These are phyloP conservation scores for Cyclospora cayetanensis DNA, from an alignment of 169 alveolate genomes.

Conservation along the genomic window DNA sequence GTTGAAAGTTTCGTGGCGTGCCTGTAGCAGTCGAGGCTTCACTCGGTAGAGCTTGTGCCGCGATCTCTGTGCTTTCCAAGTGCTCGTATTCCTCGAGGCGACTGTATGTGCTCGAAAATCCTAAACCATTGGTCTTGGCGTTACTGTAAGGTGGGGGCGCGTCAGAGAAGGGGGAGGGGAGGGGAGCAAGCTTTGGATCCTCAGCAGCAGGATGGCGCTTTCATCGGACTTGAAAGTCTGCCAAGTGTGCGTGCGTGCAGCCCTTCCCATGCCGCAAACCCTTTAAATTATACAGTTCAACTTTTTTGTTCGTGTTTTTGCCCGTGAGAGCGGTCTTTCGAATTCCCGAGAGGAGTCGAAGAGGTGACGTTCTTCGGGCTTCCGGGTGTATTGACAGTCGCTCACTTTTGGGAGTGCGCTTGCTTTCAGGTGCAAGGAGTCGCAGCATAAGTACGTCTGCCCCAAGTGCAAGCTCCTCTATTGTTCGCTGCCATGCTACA, in stretches of 20 bases:
- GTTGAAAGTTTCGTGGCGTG: too few species aligned
- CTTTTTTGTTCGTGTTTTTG: not conserved
- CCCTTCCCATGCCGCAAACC: not conserved
- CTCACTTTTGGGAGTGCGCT: too few species aligned
- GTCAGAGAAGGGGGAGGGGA: too few species aligned
- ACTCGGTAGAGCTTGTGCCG: too few species aligned
- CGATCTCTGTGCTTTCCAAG: too few species aligned
- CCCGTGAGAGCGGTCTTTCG: not conserved
- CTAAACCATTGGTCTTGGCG: too few species aligned
- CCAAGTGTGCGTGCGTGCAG: not conserved
- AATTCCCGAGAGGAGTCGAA: not conserved
- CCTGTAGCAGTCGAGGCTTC: too few species aligned
- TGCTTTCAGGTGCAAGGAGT: constrained; percentile 35
- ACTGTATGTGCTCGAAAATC: too few species aligned
- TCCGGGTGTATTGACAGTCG: not conserved
- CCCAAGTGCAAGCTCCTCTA: constrained; percentile 37
- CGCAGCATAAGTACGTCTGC: constrained; percentile 47
- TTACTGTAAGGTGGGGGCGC: too few species aligned
- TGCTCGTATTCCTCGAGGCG: too few species aligned
- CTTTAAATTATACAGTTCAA: not conserved
- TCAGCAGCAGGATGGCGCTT: not conserved
- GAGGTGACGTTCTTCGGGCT: not conserved
- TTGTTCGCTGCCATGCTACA: constrained; percentile 15
- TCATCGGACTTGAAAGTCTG: not conserved
- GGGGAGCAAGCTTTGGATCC: too few species aligned